These are phyloP conservation scores for Exophiala sideris DNA, from an alignment of 2,329 filamentous ascomycete genomes.

Conservation along the genomic window DNA sequence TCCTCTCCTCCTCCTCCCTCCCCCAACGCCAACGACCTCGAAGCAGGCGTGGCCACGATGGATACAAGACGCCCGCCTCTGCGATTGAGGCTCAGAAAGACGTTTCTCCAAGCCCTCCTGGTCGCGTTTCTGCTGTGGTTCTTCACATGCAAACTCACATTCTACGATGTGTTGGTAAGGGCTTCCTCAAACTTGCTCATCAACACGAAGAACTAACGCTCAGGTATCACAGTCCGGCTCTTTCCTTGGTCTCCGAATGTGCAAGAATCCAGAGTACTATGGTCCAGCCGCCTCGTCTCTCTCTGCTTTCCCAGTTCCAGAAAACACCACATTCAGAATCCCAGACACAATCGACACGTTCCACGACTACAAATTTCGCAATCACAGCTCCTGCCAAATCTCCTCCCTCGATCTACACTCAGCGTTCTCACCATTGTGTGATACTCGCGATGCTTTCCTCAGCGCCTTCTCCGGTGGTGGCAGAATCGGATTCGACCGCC, in stretches of 20 bases:
- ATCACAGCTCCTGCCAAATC: constrained; percentile 39
- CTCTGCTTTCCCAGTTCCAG: constrained; percentile 29
- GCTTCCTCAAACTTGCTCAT: not conserved
- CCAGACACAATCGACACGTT: constrained; percentile 39
- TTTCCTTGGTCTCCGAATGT: not conserved
- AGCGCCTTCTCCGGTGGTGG: constrained; percentile 44
- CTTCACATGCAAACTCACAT: constrained; percentile 1
- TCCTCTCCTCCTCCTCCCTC: constrained; percentile 1
- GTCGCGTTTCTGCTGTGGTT: constrained; percentile 3
- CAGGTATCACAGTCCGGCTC: not conserved
- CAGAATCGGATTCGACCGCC: constrained; percentile 44
- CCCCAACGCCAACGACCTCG: not conserved
- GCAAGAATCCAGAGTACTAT: constrained; percentile 2
- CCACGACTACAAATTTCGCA: constrained; percentile 42
- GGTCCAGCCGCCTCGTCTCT: not conserved
- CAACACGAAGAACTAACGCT: not conserved
- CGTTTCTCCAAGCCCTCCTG: constrained; percentile 1
- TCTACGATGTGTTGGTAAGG: constrained; percentile 7
- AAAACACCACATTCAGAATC: constrained; percentile 29
- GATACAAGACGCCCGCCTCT: constrained; percentile 3
- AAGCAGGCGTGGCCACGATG: constrained; percentile 9
- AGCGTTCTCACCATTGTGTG: constrained; percentile 38
- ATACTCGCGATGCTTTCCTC: constrained; percentile 37
- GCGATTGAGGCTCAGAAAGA: constrained; percentile 1
- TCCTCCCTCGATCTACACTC: constrained; percentile 45